Conservation (phyloP, 305 asterid species). For the Galium porrigens region DNA sequence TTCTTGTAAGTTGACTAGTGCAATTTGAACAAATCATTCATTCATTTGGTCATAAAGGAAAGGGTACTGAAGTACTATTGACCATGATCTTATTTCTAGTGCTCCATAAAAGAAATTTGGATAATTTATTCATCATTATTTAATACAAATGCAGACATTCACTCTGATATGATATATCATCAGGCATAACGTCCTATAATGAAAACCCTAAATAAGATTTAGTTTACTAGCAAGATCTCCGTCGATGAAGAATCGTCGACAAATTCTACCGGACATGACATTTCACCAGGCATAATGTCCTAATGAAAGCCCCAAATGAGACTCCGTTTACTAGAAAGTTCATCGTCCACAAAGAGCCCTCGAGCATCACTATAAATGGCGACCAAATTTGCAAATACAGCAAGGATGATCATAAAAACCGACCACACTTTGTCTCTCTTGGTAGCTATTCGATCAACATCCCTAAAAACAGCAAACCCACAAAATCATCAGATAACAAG, state of each 20-base stretch:
- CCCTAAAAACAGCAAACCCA: slow-evolving; percentile 21
- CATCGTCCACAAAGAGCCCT: slow-evolving; percentile 20
- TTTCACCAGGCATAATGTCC: background rate
- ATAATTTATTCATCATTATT: background rate
- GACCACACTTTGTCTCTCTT: slow-evolving; percentile 30
- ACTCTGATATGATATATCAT: background rate
- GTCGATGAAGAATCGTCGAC: background rate
- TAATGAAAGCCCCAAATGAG: slow-evolving; percentile 7
- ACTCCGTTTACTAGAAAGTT: slow-evolving; percentile 8
- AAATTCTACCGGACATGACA: background rate
- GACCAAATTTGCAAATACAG: slow-evolving; percentile 32
- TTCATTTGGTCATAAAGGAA: background rate
- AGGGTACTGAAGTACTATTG: background rate
- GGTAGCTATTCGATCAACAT: slow-evolving; percentile 25
- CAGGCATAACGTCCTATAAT: background rate
- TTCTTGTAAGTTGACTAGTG: background rate
- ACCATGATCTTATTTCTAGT: background rate
- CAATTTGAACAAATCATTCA: background rate
- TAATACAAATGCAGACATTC: background rate
- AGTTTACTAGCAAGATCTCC: background rate
- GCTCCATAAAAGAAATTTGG: background rate
- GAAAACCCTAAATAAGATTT: background rate
- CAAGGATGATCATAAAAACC: slow-evolving; percentile 33
- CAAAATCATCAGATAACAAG: background rate
- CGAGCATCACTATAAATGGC: slow-evolving; percentile 37